These are phyloP conservation scores for Seiridium cupressi DNA, from an alignment of 2,329 filamentous ascomycete species.

Conservation along the genomic window DNA sequence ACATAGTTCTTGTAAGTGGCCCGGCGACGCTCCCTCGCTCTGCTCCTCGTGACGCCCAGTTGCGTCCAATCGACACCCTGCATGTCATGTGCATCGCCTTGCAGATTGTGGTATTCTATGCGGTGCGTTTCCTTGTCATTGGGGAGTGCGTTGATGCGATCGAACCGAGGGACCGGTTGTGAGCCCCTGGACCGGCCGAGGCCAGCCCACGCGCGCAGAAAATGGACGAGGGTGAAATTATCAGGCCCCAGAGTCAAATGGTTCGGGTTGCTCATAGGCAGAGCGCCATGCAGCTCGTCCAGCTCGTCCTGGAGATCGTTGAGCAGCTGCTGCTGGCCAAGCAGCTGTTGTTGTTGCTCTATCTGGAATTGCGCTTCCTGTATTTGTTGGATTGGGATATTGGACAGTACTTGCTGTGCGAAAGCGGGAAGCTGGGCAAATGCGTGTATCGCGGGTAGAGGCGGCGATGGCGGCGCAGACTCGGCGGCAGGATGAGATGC, in stretches of 20 bases:
- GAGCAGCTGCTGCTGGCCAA: not conserved
- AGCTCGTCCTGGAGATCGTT: constrained; percentile 15
- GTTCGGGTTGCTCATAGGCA: constrained; percentile 29
- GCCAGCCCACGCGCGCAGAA: constrained; percentile 47
- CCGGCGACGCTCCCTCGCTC: constrained; percentile 46
- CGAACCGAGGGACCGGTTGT: not conserved
- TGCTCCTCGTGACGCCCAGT: constrained; percentile 47
- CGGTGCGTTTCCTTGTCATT: constrained; percentile 26
- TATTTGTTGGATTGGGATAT: not conserved
- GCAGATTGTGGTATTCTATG: constrained; percentile 43
- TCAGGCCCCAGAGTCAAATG: constrained; percentile 40
- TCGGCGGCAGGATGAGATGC: too few relatives aligned
- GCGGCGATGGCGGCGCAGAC: not conserved
- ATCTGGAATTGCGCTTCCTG: not conserved
- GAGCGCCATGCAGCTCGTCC: constrained; percentile 22
- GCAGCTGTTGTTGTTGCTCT: not conserved
- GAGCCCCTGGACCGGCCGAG: not conserved
- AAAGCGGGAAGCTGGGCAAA: not conserved
- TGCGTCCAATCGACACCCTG: constrained; percentile 59
- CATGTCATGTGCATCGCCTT: constrained; percentile 55
- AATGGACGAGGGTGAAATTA: constrained; percentile 49
- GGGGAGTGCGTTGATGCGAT: not conserved
- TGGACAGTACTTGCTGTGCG: not conserved
- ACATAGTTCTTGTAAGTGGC: constrained; percentile 57
- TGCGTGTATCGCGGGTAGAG: not conserved